phyloP scores from a whole-genome alignment of 177 flowering plant genomes.

The Tripterygium wilfordii region DNA sequence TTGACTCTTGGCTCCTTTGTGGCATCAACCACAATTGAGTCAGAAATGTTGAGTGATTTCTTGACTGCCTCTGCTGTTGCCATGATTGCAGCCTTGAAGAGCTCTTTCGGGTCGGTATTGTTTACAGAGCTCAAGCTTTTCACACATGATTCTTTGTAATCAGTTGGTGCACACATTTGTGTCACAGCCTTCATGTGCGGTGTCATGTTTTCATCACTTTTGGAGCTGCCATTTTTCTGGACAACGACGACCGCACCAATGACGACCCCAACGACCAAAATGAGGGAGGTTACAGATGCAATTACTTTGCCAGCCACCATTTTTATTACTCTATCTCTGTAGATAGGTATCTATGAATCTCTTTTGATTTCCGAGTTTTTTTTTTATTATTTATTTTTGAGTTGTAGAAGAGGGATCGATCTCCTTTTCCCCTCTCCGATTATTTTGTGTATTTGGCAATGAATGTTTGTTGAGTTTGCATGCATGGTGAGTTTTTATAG shows the following conservation, averaged over 20 bases:
- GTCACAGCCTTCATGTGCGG: constrained; percentile 10
- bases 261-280: constrained; percentile 6
- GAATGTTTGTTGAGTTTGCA: too few relatives aligned
- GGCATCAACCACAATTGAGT: too few relatives aligned
- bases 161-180: too few relatives aligned
- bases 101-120: constrained; percentile 7
- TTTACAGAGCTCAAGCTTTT: constrained; percentile 4
- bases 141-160: constrained; percentile 4
- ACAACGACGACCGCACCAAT: too few relatives aligned
- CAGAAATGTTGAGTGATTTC: too few relatives aligned
- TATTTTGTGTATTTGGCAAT: too few relatives aligned
- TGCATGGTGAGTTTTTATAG: too few relatives aligned
- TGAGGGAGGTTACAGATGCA: background rate
- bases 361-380: too few relatives aligned
- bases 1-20: too few relatives aligned
- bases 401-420: too few relatives aligned
- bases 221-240: background rate
- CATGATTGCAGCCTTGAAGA: background rate
- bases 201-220: background rate
- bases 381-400: background rate
- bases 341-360: too few relatives aligned
- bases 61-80: constrained; percentile 10
- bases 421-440: too few relatives aligned
- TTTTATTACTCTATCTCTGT: constrained; percentile 3
- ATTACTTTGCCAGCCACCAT: constrained; percentile 1